Conservation (phyloP, 2,329 filamentous ascomycete genomes). For the Fusarium sp. region DNA sequence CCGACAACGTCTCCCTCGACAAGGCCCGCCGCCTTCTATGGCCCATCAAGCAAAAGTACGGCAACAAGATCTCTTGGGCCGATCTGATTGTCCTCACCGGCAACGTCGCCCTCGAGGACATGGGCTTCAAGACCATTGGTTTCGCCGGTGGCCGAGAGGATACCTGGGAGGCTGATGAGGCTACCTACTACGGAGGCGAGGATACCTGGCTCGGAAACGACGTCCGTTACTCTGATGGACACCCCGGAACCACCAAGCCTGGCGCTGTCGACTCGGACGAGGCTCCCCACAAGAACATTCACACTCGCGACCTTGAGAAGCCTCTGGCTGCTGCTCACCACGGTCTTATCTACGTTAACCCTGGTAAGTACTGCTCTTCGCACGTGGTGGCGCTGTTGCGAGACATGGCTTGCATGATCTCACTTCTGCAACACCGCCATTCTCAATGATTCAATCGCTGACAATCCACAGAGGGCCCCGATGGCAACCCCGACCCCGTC, state of each 20-base stretch:
- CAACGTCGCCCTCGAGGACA: conserved; percentile 83
- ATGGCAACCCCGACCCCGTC: conserved; percentile 78
- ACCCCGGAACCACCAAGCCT: conserved; percentile 55
- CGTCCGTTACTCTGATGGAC: conserved; percentile 77
- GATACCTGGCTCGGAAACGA: conserved; percentile 81
- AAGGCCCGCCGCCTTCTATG: conserved; percentile 83
- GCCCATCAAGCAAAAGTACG: conserved; percentile 90
- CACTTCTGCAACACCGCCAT: conserved; percentile 72
- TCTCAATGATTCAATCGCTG: not conserved
- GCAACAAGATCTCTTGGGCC: conserved; percentile 86
- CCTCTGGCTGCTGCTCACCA: conserved; percentile 77
- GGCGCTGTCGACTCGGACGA: conserved; percentile 35
- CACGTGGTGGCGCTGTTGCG: too few relatives aligned
- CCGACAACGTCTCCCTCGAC: conserved; percentile 83
- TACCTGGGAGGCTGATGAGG: conserved; percentile 82
- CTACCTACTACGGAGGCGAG: conserved; percentile 84
- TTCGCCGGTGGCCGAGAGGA: conserved; percentile 81
- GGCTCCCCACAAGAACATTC: conserved; percentile 57
- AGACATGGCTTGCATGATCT: not conserved
- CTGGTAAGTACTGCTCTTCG: not conserved
- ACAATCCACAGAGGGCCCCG: conserved; percentile 81
- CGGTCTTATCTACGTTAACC: conserved; percentile 50
- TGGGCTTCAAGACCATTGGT: conserved; percentile 81
- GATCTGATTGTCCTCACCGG: conserved; percentile 80
- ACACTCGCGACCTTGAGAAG: conserved; percentile 76